Base-by-base conservation (phyloP, 805 yeast species). In the Saccharomyces cerevisiae region DNA sequence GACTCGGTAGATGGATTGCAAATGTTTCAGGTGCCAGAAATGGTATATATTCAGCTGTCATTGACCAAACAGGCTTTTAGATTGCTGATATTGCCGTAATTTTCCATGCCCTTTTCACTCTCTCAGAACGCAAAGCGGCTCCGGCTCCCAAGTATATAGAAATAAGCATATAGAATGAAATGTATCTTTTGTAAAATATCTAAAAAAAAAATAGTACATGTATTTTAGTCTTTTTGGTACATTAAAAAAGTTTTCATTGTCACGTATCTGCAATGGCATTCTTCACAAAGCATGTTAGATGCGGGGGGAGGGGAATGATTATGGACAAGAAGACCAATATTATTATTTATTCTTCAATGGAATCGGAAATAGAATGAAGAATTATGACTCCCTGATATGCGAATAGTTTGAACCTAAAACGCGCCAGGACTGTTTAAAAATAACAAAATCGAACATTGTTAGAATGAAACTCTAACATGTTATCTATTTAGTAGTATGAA, bases 1-100 rank as follows among this genome's bases (percentile, higher is more conserved):
- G 86, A 66, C 75, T 88, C 54, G 97, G 97, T 41, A 83, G 97
- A 67, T 91, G 97, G 96, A 70, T 83, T 27, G 75, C 78, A 48
- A 76, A 79, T 52, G 75, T 79, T 41, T 75, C 76, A 27, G 87
- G 87, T 6, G 85, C 86, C 30, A 81, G 92, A 69, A 89, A 87
- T 70, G 89, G 89, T 55, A 75, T 89, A 59, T 81, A 77, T 61
- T 79, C 84, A 9, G 80, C 78, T 54, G 74, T 74, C 28, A 73
- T 81, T 53, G 76, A 68, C 48, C 77, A 73, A 57, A 60, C 75
- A 55, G 60, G 67, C 53, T 55, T 64, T 63, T 59, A 60, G 61
- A 29, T n/a, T 51, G 48, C 48, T 43, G 21, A n/a, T 17, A 28
- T 22, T 22, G 28, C 5, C 11, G 11, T 3, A 28, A 14, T 6